Base-by-base conservation (phyloP, 2,329 filamentous ascomycete genomes). In the Paramyrothecium roridum region DNA sequence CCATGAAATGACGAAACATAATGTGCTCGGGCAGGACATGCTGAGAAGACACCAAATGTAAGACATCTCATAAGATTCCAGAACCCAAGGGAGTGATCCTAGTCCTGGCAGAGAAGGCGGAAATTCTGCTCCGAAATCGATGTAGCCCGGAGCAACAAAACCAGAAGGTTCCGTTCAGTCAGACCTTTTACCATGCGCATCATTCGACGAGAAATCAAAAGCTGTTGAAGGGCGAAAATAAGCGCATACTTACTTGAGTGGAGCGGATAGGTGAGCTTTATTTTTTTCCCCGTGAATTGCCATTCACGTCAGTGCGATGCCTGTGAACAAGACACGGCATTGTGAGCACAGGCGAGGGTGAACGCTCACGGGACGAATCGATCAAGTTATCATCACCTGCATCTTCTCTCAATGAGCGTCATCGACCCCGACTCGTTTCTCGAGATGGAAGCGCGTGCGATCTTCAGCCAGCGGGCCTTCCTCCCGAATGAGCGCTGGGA, bases 181-280 rank as follows among this genome's bases (percentile, higher is more conserved):
- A 75, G 82, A 82, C 83, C 83, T 85, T 86, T 86, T 86, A 85
- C 83, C 83, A 83, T 71, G 58, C 67, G 78, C 81, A 85, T 85
- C 83, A 81, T 77, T 66, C 63, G 67, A 69, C 59, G 33, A 22
- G 53, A 21, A 48, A 17, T 43, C 19, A 34, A 34, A 22, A 50
- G 50, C 49, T 37, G 45, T 45, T 20, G 49, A 34, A 52, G 56
- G 37, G 40, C 46, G 22, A 48, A 54, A 50, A 45, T 13, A 17
- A 8, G 20, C n/a, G 13, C 22, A 20, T 61, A 62, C 48, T 62
- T 64, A 63, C 37, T 43, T 19, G n/a, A 43, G 37, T 6, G 3
- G n/a, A 17, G 13, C 37, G 37, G 37, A 13, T 7, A 19, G 37
- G 4, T 43, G 37, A 43, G 26, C n/a, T 30, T 4, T 30, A 30